Conservation (phyloP, 768 basidiomycete species). For the Naganishia vishniacii region DNA sequence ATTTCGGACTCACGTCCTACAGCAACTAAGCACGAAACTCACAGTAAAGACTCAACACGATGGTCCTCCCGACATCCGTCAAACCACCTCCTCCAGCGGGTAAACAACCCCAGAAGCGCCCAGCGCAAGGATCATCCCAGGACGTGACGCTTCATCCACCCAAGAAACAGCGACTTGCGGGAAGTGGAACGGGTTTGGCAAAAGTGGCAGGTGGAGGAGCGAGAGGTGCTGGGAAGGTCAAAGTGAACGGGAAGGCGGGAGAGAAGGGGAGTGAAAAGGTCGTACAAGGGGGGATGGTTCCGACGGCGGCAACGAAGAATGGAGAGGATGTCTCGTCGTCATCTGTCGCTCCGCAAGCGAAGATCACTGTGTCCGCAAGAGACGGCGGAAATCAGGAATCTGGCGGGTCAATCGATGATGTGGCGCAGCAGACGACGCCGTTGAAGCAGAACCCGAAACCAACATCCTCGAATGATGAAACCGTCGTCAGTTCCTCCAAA, state of each 20-base stretch:
- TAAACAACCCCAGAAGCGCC: not conserved
- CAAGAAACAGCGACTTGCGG: conserved; percentile 7
- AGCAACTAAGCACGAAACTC: too few species aligned
- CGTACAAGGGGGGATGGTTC: not conserved
- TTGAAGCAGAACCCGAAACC: too few species aligned
- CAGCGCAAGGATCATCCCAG: not conserved
- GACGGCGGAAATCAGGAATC: not conserved
- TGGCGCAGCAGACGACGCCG: too few species aligned
- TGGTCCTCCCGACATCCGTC: not conserved
- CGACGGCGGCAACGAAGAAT: not conserved
- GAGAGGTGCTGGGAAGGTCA: not conserved
- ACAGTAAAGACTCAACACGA: too few species aligned
- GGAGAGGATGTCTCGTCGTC: too few species aligned
- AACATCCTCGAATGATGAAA: too few species aligned
- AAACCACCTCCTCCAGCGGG: not conserved
- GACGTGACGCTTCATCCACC: not conserved
- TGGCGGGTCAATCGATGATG: too few species aligned
- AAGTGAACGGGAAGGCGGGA: not conserved
- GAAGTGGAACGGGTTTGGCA: not conserved
- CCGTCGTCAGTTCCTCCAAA: too few species aligned
- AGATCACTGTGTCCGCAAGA: not conserved
- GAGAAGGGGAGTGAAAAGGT: not conserved
- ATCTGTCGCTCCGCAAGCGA: too few species aligned
- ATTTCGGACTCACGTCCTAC: too few species aligned
- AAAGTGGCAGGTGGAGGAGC: not conserved